phyloP scores from a whole-genome alignment of 2,329 filamentous ascomycete genomes.

The Boeremia exigua region DNA sequence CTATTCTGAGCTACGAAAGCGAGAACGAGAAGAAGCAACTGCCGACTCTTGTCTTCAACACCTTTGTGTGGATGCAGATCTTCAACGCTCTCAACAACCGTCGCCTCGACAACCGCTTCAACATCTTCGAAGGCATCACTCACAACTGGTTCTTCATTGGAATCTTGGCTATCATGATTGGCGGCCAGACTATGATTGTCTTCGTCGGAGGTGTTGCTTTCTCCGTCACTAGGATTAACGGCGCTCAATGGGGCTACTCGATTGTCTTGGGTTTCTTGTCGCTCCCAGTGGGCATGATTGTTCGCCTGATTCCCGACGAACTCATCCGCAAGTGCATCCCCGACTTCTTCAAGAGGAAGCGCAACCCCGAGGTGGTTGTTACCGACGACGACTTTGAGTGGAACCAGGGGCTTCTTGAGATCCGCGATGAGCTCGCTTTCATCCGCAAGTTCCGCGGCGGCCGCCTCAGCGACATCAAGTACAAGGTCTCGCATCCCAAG shows the following conservation, averaged over 20 bases:
- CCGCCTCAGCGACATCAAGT: constrained; percentile 80
- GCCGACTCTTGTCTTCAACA: constrained; percentile 91
- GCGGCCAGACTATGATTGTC: constrained; percentile 86
- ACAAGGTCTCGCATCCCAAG: constrained; percentile 76
- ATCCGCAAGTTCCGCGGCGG: constrained; percentile 82
- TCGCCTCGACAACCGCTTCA: constrained; percentile 91
- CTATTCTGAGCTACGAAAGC: constrained; percentile 65
- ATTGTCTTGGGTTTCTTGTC: constrained; percentile 84
- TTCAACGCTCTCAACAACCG: constrained; percentile 99
- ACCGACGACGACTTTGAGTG: constrained; percentile 62
- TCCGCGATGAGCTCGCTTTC: constrained; percentile 81
- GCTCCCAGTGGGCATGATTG: constrained; percentile 79
- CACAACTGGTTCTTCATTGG: constrained; percentile 87
- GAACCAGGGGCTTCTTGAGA: constrained; percentile 74
- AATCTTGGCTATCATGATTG: constrained; percentile 87
- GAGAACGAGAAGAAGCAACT: constrained; percentile 58
- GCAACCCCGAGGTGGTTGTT: constrained; percentile 50
- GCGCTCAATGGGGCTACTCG: constrained; percentile 86
- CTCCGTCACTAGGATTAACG: constrained; percentile 71
- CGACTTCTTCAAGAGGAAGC: constrained; percentile 50
- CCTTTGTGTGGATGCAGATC: constrained; percentile 99
- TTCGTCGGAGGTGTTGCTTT: constrained; percentile 85
- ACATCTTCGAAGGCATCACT: constrained; percentile 88
- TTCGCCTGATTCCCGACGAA: constrained; percentile 82
- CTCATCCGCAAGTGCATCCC: constrained; percentile 57